Base-by-base conservation (phyloP, 805 yeast species). In the Saccharomycopsis sp. region DNA sequence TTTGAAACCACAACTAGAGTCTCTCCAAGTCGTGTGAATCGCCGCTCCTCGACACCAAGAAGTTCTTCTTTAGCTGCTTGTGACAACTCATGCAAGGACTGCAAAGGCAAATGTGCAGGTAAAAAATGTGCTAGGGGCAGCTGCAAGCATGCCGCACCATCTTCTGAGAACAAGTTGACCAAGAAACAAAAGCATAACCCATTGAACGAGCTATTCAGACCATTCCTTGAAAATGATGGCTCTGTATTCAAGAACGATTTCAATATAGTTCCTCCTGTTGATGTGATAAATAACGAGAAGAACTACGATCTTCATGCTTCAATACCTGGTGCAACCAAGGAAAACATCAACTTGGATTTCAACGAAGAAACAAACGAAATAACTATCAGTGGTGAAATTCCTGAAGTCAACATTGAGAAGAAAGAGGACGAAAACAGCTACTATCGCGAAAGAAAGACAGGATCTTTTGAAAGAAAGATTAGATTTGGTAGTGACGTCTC, bases 301-400 rank as follows among this genome's bases (percentile, higher is more conserved):
- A 63, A 68, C 18, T 78, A 75, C 60, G 74, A 72, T 50, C 64
- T 79, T 41, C 73, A 72, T 41, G 70, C 78, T 2, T 73, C 81
- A 0, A 67, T 79, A 55, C 80, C 83, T 8, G 83, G 83, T 56
- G 79, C 79, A 18, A 60, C 70, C 1, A 75, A 73, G 64, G 78
- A 78, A 20, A 67, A 73, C 50, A 70, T 77, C 63, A 68, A 73
- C 14, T 65, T 79, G 56, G 82, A 79, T 65, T 79, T 73, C 67
- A 73, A 79, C 65, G 71, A 76, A 59, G 75, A 75, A 47, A 68
- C 71, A 20, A 75, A 77, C 56, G 75, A 75, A 61, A 66, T 79
- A 56, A 64, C 70, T 14, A 66, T 79, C 37, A 68, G 74, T 53
- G 84, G 84, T 57, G 78, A 73, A 55, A 68, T 76, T 54, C 75